These are phyloP conservation scores for Leavenworthia alabamica DNA, from an alignment of 345 rosid species.

Conservation along the genomic window DNA sequence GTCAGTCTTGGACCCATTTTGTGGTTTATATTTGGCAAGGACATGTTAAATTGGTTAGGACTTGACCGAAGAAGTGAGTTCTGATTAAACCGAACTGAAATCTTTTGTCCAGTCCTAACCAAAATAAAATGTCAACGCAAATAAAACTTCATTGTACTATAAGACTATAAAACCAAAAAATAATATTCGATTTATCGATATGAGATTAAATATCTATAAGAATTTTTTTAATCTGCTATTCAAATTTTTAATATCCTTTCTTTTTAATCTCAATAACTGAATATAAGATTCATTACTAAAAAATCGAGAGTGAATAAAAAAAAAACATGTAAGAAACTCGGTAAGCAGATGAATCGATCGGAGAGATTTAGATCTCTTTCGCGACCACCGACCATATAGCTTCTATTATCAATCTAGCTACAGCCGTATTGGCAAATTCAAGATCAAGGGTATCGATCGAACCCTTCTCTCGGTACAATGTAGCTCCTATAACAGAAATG, in stretches of 20 bases:
- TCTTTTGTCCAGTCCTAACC: too few species aligned
- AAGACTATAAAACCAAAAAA: too few species aligned
- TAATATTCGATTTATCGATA: background rate
- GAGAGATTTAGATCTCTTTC: slow-evolving; percentile 25
- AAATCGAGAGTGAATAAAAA: too few species aligned
- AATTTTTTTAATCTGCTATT: background rate
- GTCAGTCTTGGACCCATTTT: too few species aligned
- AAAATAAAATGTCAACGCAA: background rate
- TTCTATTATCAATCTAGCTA: slow-evolving; percentile 55
- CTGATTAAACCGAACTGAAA: background rate
- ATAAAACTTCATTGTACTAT: background rate
- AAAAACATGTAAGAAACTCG: slow-evolving; percentile 57
- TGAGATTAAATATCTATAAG: background rate
- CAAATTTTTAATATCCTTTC: slow-evolving; percentile 24
- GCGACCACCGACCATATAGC: slow-evolving; percentile 78
- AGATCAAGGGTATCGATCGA: slow-evolving; percentile 36
- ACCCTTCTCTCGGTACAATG: slow-evolving; percentile 66
- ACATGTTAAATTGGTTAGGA: background rate
- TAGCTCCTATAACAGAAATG: slow-evolving; percentile 24
- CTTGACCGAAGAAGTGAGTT: background rate
- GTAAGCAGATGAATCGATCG: slow-evolving; percentile 74
- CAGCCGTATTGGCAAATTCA: slow-evolving; percentile 63
- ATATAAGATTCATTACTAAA: too few species aligned
- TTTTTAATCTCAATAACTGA: background rate
- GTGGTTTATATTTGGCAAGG: background rate